Base-by-base conservation (phyloP, 2,329 filamentous ascomycete species). In the Sclerotinia nivalis region DNA sequence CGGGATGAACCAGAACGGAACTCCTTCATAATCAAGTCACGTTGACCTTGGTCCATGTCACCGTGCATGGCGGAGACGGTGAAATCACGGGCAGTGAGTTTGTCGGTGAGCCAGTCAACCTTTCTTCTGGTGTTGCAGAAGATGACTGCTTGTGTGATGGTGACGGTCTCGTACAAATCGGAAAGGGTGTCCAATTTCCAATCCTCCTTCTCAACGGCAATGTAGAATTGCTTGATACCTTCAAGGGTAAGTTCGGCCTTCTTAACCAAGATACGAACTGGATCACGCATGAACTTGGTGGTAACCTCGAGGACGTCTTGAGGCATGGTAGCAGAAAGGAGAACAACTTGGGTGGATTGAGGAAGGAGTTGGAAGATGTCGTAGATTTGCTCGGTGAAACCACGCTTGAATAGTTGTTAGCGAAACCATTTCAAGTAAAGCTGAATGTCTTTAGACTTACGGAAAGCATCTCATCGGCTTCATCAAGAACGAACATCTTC, bases 111-210 rank as follows among this genome's bases (percentile, higher is more conserved):
- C 96, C 96, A 99, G 87, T 99, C 96, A 80, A 99, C 96, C 94
- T 99, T 99, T 88, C 95, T 92, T 83, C 96, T 92, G 81, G 96
- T 99, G 91, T 99, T 99, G 90, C 96, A 99, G 92, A 99, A 99
- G 85, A 99, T 99, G 84, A 99, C 96, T 71, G 96, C 96, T 84
- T 99, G 96, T 78, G 96, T 99, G 80, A 98, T 99, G 82, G 96
- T 99, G 81, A 99, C 92, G 69, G 96, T 99, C 87, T 99, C 96
- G 87, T 99, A 99, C 77, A 99, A 85, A 84, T 99, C 96, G 79
- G 93, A 98, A 73, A 99, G 93, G 72, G 96, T 99, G 84, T 99
- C 96, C 76, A 99, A 91, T 87, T 99, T 99, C 96, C 96, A 99
- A 81, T 99, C 96, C 83, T 99, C 96, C 89, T 99, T 98, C 88